Conservation (phyloP, 257 asterid species). For the Nicotiana noctiflora region DNA sequence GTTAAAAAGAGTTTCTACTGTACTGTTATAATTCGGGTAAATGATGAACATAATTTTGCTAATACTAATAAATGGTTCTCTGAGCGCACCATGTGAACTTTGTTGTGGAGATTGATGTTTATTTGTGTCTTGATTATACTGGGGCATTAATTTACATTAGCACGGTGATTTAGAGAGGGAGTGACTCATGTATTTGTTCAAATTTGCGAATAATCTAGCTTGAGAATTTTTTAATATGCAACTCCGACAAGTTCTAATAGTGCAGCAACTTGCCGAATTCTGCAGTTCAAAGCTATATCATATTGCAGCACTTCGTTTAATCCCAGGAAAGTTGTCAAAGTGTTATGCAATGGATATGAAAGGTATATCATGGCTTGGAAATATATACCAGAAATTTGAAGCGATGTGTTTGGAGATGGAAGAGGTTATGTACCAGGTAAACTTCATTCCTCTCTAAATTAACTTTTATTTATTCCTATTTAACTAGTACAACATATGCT, state of each 20-base stretch:
- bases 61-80: neutral
- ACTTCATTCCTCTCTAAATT: neutral
- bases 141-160: neutral
- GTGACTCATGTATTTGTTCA: neutral
- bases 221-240: neutral
- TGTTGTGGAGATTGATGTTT: neutral
- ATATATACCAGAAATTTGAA: constrained; percentile 59
- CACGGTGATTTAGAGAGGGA: neutral
- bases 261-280: neutral
- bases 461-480: neutral
- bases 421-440: constrained; percentile 70
- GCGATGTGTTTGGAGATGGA: constrained; percentile 79
- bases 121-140: neutral
- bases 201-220: neutral
- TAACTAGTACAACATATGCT: neutral
- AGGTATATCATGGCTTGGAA: constrained; percentile 74
- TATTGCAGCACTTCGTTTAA: constrained; percentile 4
- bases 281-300: constrained; percentile 5
- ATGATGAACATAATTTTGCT: neutral
- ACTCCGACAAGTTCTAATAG: neutral
- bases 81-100: neutral
- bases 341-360: constrained; percentile 46
- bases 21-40: neutral
- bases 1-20: neutral
- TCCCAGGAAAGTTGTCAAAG: neutral